Evolutionary conservation across 305 asterid species (phyloP).

Genomic region (Nicotiana rustica): DNA sequence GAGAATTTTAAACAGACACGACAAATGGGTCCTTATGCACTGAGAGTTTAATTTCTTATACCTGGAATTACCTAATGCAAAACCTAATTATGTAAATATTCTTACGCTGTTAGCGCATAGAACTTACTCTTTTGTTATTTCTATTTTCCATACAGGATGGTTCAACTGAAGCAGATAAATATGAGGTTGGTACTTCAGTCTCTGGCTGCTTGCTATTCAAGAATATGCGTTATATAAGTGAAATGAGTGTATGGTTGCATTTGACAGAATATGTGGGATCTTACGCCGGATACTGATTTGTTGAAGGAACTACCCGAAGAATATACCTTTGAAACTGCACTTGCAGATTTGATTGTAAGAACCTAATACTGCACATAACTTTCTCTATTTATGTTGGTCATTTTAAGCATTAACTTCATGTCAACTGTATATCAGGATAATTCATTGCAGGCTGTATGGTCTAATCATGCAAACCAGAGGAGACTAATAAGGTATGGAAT

Average conservation of each 20-base stretch:
- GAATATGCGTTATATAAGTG: background rate
- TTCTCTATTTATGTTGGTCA: background rate
- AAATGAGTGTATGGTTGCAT: constrained; percentile 31
- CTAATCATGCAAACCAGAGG: constrained; percentile 47
- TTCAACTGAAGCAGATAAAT: constrained; percentile 57
- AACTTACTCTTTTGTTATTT: constrained; percentile 15
- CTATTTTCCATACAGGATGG: constrained; percentile 62
- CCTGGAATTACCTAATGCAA: no score
- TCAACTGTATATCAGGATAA: constrained; percentile 61
- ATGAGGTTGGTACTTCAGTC: constrained; percentile 55
- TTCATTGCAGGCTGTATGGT: constrained; percentile 86
- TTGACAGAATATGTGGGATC: constrained; percentile 89
- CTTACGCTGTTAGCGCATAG: no score
- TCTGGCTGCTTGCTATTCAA: background rate
- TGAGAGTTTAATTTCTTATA: no score
- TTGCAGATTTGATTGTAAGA: constrained; percentile 83
- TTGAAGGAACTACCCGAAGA: constrained; percentile 74
- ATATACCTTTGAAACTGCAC: constrained; percentile 75
- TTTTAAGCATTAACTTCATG: constrained; percentile 30
- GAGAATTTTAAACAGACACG: no score
- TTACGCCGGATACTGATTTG: constrained; percentile 78
- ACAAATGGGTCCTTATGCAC: no score
- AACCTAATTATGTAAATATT: no score
- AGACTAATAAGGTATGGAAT: constrained; percentile 61
- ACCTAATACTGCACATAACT: constrained; percentile 10